These are phyloP conservation scores for Zygosaccharomyces pseudobailii DNA, from an alignment of 1,139 yeast species.

Conservation along the genomic window DNA sequence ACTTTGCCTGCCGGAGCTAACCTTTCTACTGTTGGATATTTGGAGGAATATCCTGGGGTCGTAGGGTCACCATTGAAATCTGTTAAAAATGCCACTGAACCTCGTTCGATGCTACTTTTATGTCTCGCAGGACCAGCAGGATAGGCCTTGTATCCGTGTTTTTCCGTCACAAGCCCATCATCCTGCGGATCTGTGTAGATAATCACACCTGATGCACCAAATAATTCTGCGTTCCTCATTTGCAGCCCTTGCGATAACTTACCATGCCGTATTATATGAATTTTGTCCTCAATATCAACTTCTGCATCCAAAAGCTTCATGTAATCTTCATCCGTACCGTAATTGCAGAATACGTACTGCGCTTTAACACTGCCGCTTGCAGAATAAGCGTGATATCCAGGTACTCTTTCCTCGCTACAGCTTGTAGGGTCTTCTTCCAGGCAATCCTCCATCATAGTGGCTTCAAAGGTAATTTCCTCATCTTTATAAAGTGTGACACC, in stretches of 20 bases:
- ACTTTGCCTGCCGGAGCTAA: slow-evolving; percentile 41
- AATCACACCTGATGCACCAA: slow-evolving; percentile 56
- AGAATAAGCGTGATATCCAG: slow-evolving; percentile 63
- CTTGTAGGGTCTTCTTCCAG: slow-evolving; percentile 67
- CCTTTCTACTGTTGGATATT: slow-evolving; percentile 35
- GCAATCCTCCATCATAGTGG: slow-evolving; percentile 66
- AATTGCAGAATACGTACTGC: slow-evolving; percentile 53
- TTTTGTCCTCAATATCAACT: slow-evolving; percentile 39
- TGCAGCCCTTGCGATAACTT: slow-evolving; percentile 44
- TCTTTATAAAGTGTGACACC: slow-evolving; percentile 41
- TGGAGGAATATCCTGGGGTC: slow-evolving; percentile 50
- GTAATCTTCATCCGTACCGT: slow-evolving; percentile 61
- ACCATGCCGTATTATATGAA: slow-evolving; percentile 63
- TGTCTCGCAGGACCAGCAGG: slow-evolving; percentile 48
- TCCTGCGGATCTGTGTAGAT: slow-evolving; percentile 49
- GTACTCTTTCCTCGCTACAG: slow-evolving; percentile 39
- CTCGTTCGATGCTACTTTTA: slow-evolving; percentile 46
- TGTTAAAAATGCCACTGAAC: slow-evolving; percentile 53
- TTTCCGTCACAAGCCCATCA: slow-evolving; percentile 40
- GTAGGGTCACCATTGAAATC: slow-evolving; percentile 73
- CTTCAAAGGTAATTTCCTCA: slow-evolving; percentile 44
- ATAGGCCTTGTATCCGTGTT: slow-evolving; percentile 39
- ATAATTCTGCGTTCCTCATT: slow-evolving; percentile 46
- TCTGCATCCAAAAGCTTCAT: slow-evolving; percentile 39
- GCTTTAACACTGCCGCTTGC: slow-evolving; percentile 54